A percentile compares a stretch with the other conserved stretches of the same genome.
Conservation (phyloP, 1,284 basidiomycete genomes). For the Tilletiopsis washingtonensis region DNA sequence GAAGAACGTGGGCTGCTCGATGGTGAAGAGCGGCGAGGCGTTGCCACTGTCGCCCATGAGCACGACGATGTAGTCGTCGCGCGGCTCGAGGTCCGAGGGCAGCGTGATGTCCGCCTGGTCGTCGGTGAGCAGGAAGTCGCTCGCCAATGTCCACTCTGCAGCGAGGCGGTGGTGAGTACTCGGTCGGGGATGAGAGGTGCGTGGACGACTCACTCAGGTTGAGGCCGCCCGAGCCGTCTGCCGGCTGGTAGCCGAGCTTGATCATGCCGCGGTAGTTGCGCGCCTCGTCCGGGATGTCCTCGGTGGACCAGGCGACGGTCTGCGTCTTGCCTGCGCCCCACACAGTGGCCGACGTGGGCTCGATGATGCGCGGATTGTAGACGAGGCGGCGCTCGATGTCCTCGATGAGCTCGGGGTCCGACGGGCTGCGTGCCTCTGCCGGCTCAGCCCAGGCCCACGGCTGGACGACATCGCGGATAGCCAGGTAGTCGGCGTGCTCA, state of each 20-base stretch:
- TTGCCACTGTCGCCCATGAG: slow-evolving; percentile 30
- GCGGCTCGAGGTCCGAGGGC: slow-evolving; percentile 9
- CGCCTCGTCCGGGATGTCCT: slow-evolving; percentile 7
- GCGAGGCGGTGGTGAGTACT: neutral
- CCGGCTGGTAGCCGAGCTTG: slow-evolving; percentile 16
- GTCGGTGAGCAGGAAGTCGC: slow-evolving; percentile 10
- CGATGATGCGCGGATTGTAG: slow-evolving; percentile 18
- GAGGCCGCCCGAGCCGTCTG: slow-evolving; percentile 8
- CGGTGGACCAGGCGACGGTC: slow-evolving; percentile 12
- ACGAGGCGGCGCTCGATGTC: slow-evolving; percentile 11
- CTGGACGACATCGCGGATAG: neutral
- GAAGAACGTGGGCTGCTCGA: no score
- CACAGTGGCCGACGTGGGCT: slow-evolving; percentile 6
- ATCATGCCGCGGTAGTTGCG: slow-evolving; percentile 8
- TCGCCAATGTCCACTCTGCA: slow-evolving; percentile 15
- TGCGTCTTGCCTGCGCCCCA: slow-evolving; percentile 15
- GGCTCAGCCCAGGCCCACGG: neutral
- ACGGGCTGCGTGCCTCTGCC: neutral
- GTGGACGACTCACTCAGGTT: slow-evolving; percentile 4
- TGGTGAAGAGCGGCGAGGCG: slow-evolving; percentile 19
- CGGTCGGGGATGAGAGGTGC: neutral
- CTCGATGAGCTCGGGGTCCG: neutral
- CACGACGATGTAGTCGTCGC: slow-evolving; percentile 26
- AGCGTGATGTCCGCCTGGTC: slow-evolving; percentile 14
- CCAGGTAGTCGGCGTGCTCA: neutral